These are phyloP conservation scores for Crithidia acanthocephali DNA, from an alignment of 208 protist species.

Conservation along the genomic window DNA sequence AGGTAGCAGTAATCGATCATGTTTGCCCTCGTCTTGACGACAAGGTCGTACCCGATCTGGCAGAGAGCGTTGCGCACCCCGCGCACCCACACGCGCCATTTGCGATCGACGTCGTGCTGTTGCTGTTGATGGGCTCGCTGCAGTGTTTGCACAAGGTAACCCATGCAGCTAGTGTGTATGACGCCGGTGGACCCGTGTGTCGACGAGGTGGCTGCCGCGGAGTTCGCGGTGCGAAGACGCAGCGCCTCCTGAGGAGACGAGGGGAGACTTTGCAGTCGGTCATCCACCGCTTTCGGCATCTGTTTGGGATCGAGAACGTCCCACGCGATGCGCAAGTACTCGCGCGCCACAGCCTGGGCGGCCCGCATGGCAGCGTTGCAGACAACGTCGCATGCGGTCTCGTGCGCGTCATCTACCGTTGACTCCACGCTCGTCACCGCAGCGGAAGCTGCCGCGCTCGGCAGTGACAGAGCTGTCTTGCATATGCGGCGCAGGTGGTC, in stretches of 20 bases:
- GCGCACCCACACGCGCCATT: slow-evolving; percentile 5
- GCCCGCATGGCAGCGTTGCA: slow-evolving; percentile 19
- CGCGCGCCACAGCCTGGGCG: slow-evolving; percentile 28
- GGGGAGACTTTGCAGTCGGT: slow-evolving; percentile 16
- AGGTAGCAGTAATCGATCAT: slow-evolving; percentile 39
- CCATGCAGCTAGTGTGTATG: slow-evolving; percentile 19
- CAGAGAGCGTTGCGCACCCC: slow-evolving; percentile 20
- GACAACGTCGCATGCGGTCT: slow-evolving; percentile 5
- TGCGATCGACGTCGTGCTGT: background rate
- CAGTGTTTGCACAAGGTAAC: slow-evolving; percentile 11
- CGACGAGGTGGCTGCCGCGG: background rate
- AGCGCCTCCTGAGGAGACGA: too few species aligned
- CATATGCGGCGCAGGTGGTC: background rate
- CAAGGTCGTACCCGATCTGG: slow-evolving; percentile 31
- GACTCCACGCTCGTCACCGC: background rate
- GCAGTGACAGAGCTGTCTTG: background rate
- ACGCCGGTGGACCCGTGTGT: background rate
- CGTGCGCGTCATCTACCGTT: slow-evolving; percentile 4
- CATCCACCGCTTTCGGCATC: slow-evolving; percentile 17
- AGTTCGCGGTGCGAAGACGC: too few species aligned
- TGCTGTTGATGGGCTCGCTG: slow-evolving; percentile 7
- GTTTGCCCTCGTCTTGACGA: slow-evolving; percentile 22
- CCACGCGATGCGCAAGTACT: slow-evolving; percentile 60
- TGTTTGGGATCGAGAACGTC: slow-evolving; percentile 43
- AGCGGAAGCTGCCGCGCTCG: background rate